Evolutionary conservation across 106 monocot genomes (phyloP).

Genomic region (Triglochin maritima): DNA sequence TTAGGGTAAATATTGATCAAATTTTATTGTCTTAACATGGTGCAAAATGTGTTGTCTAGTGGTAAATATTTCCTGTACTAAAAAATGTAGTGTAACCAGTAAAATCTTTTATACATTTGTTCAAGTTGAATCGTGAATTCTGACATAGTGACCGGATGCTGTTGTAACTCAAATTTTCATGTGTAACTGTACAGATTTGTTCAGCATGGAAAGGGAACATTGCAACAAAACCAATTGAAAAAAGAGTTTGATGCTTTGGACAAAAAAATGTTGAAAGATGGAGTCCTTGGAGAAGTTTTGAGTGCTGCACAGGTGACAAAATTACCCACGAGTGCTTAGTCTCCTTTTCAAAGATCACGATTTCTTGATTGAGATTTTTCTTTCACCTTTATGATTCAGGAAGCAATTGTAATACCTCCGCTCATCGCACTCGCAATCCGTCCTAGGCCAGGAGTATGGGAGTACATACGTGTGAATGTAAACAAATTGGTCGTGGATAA

Average conservation of each 20-base stretch:
- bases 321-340: background rate
- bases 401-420: slow-evolving; percentile 66
- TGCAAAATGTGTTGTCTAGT: no score
- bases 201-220: slow-evolving; percentile 61
- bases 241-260: slow-evolving; percentile 33
- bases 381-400: slow-evolving; percentile 25
- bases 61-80: no score
- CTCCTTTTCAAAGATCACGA: background rate
- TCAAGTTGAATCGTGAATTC: no score
- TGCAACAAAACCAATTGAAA: slow-evolving; percentile 60
- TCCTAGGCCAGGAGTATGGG: slow-evolving; percentile 83
- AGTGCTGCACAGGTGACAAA: slow-evolving; percentile 37
- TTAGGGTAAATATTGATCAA: no score
- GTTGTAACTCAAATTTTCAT: no score
- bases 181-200: slow-evolving; percentile 34
- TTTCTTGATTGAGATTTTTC: background rate
- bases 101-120: no score
- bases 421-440: slow-evolving; percentile 65
- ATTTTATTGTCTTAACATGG: no score
- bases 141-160: no score
- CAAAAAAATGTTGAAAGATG: slow-evolving; percentile 30
- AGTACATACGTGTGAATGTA: slow-evolving; percentile 60
- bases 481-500: slow-evolving; percentile 57
- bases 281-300: slow-evolving; percentile 38
- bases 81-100: no score